A percentile compares a stretch with the other conserved stretches of the same genome.
Conservation (phyloP, 2,329 filamentous ascomycete species). For the Stromatinia cepivora region DNA sequence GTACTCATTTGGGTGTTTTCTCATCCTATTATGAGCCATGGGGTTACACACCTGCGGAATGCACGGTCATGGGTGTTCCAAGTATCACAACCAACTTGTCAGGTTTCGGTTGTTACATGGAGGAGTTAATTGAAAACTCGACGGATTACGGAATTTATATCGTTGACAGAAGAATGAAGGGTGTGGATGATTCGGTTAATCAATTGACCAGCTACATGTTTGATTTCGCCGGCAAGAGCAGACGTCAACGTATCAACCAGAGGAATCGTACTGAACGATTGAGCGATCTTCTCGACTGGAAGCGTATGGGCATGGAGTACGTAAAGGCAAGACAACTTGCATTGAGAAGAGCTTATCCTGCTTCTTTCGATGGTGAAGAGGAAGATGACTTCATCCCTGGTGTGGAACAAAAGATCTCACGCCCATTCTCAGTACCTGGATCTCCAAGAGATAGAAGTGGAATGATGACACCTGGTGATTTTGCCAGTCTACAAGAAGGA, state of each 20-base stretch:
- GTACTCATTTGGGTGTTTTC: conserved; percentile 94
- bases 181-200: conserved; percentile 95
- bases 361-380: conserved; percentile 75
- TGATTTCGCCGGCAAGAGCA: conserved; percentile 90
- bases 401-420: conserved; percentile 90
- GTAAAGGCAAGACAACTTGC: conserved; percentile 95
- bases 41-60: conserved; percentile 98
- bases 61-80: conserved; percentile 97
- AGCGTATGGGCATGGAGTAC: conserved; percentile 99
- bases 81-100: conserved; percentile 98
- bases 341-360: conserved; percentile 85
- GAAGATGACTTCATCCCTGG: conserved; percentile 90
- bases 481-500: conserved; percentile 92
- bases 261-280: conserved; percentile 93
- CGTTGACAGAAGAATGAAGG: conserved; percentile 91
- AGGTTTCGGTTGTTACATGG: conserved; percentile 99
- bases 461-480: conserved; percentile 99
- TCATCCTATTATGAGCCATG: conserved; percentile 98
- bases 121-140: conserved; percentile 97
- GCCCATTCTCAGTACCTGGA: conserved; percentile 90
- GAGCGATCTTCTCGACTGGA: conserved; percentile 96
- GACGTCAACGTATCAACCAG: conserved; percentile 97
- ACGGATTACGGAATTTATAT: conserved; percentile 99
- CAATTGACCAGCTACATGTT: conserved; percentile 91
- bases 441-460: conserved; percentile 87